phyloP scores from a whole-genome alignment of 495 filamentous ascomycete species.

The Penicillium atrosanguineum region DNA sequence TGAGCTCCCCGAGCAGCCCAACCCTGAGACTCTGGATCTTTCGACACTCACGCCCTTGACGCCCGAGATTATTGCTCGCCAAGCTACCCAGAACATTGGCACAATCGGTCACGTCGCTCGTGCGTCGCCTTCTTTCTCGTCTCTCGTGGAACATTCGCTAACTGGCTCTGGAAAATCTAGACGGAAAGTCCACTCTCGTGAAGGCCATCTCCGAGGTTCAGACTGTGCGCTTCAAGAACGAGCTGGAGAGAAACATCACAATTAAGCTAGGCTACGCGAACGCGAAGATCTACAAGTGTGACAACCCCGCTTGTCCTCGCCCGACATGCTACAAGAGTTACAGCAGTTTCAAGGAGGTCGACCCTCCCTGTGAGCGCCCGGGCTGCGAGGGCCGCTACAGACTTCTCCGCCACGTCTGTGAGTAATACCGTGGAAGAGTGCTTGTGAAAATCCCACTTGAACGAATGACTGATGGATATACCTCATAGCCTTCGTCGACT shows the following conservation, averaged over 20 bases:
- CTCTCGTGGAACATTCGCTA: not conserved
- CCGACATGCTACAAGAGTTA: conserved; percentile 95
- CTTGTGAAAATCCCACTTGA: not conserved
- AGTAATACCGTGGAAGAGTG: not conserved
- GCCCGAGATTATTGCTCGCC: conserved; percentile 92
- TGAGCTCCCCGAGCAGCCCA: conserved; percentile 82
- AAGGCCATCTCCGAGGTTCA: conserved; percentile 99
- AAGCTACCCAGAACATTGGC: conserved; percentile 97
- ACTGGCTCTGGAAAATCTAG: not conserved
- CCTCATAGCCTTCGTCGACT: not conserved
- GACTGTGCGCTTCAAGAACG: conserved; percentile 99
- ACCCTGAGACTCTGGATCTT: conserved; percentile 81
- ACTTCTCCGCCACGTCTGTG: conserved; percentile 48
- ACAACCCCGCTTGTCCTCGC: conserved; percentile 83
- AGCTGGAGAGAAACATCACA: conserved; percentile 97
- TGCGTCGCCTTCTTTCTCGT: not conserved
- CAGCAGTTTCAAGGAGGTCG: conserved; percentile 97
- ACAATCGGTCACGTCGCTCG: conserved; percentile 94
- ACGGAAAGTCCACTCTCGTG: conserved; percentile 89
- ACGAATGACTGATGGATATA: not conserved
- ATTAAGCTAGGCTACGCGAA: conserved; percentile 99
- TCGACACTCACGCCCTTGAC: conserved; percentile 76
- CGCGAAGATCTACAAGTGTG: conserved; percentile 99
- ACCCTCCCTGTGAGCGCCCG: conserved; percentile 90
- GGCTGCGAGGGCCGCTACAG: conserved; percentile 84